phyloP scores from a whole-genome alignment of 2,329 filamentous ascomycete species.

The Alternaria longipes region DNA sequence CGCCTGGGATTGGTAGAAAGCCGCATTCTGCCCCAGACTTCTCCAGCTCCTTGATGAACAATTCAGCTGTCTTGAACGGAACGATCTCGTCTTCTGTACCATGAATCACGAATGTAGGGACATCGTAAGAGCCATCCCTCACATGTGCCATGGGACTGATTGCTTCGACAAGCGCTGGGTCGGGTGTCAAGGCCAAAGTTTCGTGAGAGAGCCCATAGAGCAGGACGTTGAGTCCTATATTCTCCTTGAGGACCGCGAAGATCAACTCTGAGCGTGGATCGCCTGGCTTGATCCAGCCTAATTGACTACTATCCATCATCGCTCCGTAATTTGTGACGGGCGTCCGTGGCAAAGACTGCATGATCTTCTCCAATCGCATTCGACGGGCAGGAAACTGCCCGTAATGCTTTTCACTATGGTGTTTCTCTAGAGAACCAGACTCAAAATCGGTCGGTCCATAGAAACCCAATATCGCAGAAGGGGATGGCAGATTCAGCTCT shows the following conservation, averaged over 20 bases:
- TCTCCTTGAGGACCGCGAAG: constrained; percentile 8
- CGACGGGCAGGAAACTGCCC: constrained; percentile 5
- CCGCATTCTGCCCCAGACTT: constrained; percentile 5
- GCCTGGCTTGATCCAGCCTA: constrained; percentile 12
- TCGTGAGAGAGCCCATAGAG: constrained; percentile 7
- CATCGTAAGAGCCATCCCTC: constrained; percentile 7
- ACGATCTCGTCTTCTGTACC: constrained; percentile 7
- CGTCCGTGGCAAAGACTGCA: constrained; percentile 6
- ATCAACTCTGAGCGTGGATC: constrained; percentile 12
- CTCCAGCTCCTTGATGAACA: constrained; percentile 5
- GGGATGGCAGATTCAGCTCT: constrained; percentile 1
- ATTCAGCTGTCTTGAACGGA: constrained; percentile 10
- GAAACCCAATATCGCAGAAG: constrained; percentile 9
- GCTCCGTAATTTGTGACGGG: constrained; percentile 10
- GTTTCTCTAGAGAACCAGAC: constrained; percentile 6
- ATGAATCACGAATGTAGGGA: constrained; percentile 12
- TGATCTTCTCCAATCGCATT: constrained; percentile 13
- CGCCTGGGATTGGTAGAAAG: constrained; percentile 2
- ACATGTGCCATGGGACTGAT: constrained; percentile 13
- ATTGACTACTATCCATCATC: constrained; percentile 12
- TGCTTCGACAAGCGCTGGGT: constrained; percentile 6
- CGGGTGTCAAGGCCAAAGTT: background rate
- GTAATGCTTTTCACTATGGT: constrained; percentile 2
- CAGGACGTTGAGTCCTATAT: constrained; percentile 2
- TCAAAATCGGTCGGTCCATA: constrained; percentile 13